phyloP scores from a whole-genome alignment of 1,139 yeast genomes.

The Blastobotrys apis region DNA sequence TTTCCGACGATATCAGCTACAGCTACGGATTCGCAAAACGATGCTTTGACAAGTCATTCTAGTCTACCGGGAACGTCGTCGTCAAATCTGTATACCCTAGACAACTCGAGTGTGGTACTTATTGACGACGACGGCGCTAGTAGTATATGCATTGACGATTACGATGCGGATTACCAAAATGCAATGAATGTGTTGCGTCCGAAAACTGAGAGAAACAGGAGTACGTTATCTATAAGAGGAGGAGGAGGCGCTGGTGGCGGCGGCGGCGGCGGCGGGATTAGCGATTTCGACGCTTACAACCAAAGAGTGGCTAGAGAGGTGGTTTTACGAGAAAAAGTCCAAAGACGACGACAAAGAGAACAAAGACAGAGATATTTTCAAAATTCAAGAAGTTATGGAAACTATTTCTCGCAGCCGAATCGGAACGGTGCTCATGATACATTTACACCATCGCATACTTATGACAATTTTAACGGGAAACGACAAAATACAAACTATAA shows the following conservation, averaged over 20 bases:
- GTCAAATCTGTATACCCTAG: background rate
- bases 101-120: constrained; percentile 9
- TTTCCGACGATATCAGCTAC: constrained; percentile 4
- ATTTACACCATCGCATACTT: constrained; percentile 26
- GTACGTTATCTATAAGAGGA: constrained; percentile 6
- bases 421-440: constrained; percentile 15
- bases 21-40: background rate
- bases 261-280: constrained; percentile 10
- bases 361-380: constrained; percentile 18
- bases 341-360: constrained; percentile 22
- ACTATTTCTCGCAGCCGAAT: constrained; percentile 25
- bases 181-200: constrained; percentile 25
- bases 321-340: constrained; percentile 29
- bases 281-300: constrained; percentile 41
- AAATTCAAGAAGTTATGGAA: constrained; percentile 24
- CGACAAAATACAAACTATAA: constrained; percentile 29
- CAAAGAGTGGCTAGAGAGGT: constrained; percentile 36
- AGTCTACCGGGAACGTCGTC: background rate
- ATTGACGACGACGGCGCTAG: constrained; percentile 29
- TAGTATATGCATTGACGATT: constrained; percentile 35
- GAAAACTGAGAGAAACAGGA: constrained; percentile 14
- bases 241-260: constrained; percentile 5
- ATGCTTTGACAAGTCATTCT: background rate
- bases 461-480: constrained; percentile 30
- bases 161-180: constrained; percentile 28